Evolutionary conservation across 257 asterid genomes (phyloP).

Genomic region (Nicotiana undulata): DNA sequence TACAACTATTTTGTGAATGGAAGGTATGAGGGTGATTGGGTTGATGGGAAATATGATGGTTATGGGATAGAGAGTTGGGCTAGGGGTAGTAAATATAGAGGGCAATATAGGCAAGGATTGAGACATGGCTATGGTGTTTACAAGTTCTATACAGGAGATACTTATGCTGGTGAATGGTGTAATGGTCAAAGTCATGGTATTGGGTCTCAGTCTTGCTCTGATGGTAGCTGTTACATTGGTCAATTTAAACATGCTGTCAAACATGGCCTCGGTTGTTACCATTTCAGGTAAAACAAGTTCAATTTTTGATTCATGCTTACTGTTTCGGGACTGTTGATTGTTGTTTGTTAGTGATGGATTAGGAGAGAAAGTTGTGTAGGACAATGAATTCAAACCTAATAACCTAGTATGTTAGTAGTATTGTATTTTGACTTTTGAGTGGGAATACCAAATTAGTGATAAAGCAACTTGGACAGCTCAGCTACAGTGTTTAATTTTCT

Average conservation of each 20-base stretch:
- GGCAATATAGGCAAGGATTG: slow-evolving; percentile 3
- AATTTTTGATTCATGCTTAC: not conserved
- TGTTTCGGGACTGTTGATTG: not conserved
- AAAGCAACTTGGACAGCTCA: too few relatives aligned
- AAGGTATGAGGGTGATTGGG: slow-evolving; percentile 66
- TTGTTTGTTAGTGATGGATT: slow-evolving; percentile 1
- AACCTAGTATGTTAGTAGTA: not conserved
- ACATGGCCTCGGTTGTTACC: slow-evolving; percentile 56
- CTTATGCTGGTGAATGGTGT: slow-evolving; percentile 13
- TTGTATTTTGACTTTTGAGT: not conserved
- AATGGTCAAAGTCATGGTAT: slow-evolving; percentile 16
- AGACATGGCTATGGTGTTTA: slow-evolving; percentile 19
- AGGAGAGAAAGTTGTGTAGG: not conserved
- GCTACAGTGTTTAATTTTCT: too few relatives aligned
- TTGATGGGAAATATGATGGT: slow-evolving; percentile 25
- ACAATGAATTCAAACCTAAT: not conserved
- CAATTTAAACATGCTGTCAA: slow-evolving; percentile 13
- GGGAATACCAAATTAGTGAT: too few relatives aligned
- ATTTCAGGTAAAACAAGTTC: slow-evolving; percentile 50
- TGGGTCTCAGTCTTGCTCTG: slow-evolving; percentile 14
- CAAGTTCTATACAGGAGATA: slow-evolving; percentile 19
- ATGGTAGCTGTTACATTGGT: slow-evolving; percentile 17
- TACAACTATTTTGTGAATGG: slow-evolving; percentile 33
- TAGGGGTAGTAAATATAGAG: slow-evolving; percentile 47
- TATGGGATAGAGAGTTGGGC: slow-evolving; percentile 91